Evolutionary conservation across 331 rosid species (phyloP), one percentile per base, ranked within the genome.

Genomic region (Saraca asoca): DNA sequence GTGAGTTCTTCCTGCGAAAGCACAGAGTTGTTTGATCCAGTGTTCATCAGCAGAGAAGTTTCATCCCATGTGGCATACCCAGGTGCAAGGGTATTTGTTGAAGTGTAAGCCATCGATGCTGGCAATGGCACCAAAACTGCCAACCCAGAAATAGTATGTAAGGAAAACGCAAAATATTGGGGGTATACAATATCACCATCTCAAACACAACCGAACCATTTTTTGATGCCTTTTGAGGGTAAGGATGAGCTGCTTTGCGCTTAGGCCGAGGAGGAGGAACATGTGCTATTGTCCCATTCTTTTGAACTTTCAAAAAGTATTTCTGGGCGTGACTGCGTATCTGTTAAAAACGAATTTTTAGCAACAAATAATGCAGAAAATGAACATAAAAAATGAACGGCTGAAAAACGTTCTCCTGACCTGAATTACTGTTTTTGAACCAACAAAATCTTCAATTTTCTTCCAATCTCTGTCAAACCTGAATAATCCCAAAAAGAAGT

Each of bases 401-500:
- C 16, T 20, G 65, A 69, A 20, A 42, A 15, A 48, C n/a, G 54
- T 38, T 70, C 69, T 49, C 57, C 78, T 55, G 70, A 90, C 98
- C 98, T 91, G 98, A 89, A 92, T 92, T 51, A 92, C 98, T 5
- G 96, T 85, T 65, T 92, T 92, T 18, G 96, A 89, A 79, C 95
- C 98, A 33, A 92, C 95, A 74, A 89, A 92, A 70, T 92, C 98
- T 89, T 92, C 96, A 80, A 92, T 92, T 63, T 92, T 92, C 79
- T 92, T 92, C 98, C 98, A 92, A 81, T 92, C 98, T 34, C 98
- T 88, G 73, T 92, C 98, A 78, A 92, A 92, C 69, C 98, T 89
- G 75, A 66, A 81, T 7, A 62, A 68, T 42, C 51, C 60, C 31
- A 3, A 24, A 65, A 2, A 75, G 12, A 14, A 4, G 64, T 17